Evolutionary conservation across 106 monocot genomes (phyloP).

Genomic region (Allium sativum): DNA sequence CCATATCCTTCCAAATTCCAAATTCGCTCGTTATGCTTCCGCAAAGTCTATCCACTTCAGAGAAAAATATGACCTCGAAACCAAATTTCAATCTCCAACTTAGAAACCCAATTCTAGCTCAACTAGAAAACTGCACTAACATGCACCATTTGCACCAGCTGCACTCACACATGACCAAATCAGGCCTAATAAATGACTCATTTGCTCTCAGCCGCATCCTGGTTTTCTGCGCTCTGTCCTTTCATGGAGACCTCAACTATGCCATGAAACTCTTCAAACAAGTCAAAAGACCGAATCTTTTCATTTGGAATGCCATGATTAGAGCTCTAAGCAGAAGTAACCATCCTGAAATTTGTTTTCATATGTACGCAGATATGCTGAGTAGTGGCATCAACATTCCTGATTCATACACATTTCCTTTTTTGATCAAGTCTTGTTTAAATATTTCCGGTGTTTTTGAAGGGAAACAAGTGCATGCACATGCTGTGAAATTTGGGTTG

Average conservation of each 20-base stretch:
- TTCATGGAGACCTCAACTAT: constrained; percentile 14
- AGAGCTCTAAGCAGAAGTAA: constrained; percentile 11
- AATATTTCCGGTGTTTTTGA: neutral
- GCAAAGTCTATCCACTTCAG: constrained; percentile 6
- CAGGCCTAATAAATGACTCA: constrained; percentile 15
- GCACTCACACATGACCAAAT: constrained; percentile 16
- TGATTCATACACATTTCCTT: constrained; percentile 35
- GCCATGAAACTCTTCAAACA: constrained; percentile 15
- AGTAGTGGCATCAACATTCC: constrained; percentile 2
- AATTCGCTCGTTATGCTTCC: constrained; percentile 1
- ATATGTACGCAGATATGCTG: constrained; percentile 14
- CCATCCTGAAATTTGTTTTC: constrained; percentile 7
- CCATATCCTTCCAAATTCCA: neutral
- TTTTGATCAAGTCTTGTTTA: constrained; percentile 23
- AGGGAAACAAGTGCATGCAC: constrained; percentile 31
- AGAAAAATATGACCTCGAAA: neutral
- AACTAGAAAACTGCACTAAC: constrained; percentile 8
- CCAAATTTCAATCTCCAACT: constrained; percentile 11
- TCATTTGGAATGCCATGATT: constrained; percentile 27
- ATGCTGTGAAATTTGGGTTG: constrained; percentile 38
- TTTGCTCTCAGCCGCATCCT: constrained; percentile 23
- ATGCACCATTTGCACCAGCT: constrained; percentile 15
- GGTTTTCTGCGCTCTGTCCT: constrained; percentile 19
- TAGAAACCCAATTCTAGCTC: constrained; percentile 10
- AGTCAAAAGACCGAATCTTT: constrained; percentile 12